Conservation (phyloP, 768 basidiomycete species). For the Hypsizygus marmoreus region DNA sequence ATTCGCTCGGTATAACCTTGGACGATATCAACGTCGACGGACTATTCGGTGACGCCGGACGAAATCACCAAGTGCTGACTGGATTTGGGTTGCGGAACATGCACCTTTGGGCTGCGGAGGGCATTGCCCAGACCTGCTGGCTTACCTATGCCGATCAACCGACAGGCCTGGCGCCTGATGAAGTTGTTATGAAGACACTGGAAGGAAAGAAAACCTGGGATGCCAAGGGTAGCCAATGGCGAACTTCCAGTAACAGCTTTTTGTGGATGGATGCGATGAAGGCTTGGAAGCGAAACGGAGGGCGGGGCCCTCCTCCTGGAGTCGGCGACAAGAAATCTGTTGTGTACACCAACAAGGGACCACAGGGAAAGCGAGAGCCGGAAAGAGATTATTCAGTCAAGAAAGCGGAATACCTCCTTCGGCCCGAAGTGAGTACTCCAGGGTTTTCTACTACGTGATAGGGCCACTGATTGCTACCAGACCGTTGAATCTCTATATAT, state of each 20-base stretch:
- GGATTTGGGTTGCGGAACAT: slow-evolving; percentile 58
- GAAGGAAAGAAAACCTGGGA: slow-evolving; percentile 20
- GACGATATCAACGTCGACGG: slow-evolving; percentile 40
- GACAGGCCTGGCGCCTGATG: slow-evolving; percentile 69
- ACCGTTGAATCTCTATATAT: slow-evolving; percentile 74
- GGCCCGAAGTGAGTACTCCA: slow-evolving; percentile 63
- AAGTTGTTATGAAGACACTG: slow-evolving; percentile 41
- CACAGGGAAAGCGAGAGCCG: slow-evolving; percentile 21
- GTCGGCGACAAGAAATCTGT: slow-evolving; percentile 45
- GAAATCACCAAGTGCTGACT: slow-evolving; percentile 37
- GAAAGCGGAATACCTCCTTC: slow-evolving; percentile 53
- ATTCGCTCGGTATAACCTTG: slow-evolving; percentile 47
- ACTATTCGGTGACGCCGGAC: slow-evolving; percentile 35
- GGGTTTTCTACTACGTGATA: background rate
- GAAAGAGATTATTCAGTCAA: slow-evolving; percentile 56
- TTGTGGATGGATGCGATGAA: slow-evolving; percentile 54
- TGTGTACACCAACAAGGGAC: slow-evolving; percentile 31
- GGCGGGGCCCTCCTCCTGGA: slow-evolving; percentile 53
- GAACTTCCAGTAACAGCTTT: slow-evolving; percentile 18
- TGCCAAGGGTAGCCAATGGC: slow-evolving; percentile 19
- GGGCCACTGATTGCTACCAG: slow-evolving; percentile 34
- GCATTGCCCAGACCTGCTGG: slow-evolving; percentile 72
- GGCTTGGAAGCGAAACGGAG: slow-evolving; percentile 49
- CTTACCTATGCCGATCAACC: slow-evolving; percentile 71
- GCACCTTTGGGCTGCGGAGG: slow-evolving; percentile 77